Evolutionary conservation across 306 rosid genomes (phyloP), one percentile per base, ranked within the genome.

Genomic region (Vigna nakashimae): DNA sequence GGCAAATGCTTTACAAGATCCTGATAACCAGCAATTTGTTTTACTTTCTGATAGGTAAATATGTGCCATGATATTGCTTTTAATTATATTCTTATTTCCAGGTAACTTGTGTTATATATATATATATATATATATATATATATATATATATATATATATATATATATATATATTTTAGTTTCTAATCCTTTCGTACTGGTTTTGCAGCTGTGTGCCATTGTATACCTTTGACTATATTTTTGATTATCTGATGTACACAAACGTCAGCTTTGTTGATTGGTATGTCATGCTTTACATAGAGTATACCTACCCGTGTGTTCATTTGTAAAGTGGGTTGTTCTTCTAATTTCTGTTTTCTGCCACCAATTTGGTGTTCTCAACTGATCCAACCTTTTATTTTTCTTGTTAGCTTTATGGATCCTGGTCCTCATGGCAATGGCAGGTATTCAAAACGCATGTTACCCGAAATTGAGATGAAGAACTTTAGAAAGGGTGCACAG

Each of bases 401-500:
- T 24, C 30, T 50, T 71, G 18, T 78, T 86, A 96, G 99, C 84
- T 96, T 96, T 84, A 71, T 82, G 86, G 99, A 96, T 86, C 97
- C 98, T 45, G 99, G 99, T 83, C 99, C 94, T 4, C 93, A 90
- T 82, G 99, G 99, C 68, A 91, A 92, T 80, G 99, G 99, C 52
- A 89, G 99, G 83, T 96, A 89, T 81, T 90, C 96, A 17, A 89
- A 91, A 64, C 97, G 78, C 82, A 93, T 96, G 99, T 71, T 86
- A 82, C 99, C 99, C 14, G 99, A 96, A 89, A 84, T 96, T 85
- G 96, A 90, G 82, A 75, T 73, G 84, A 96, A 91, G 85, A 89
- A 93, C 82, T 96, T 96, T 73, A 88, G 99, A 80, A 96, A 96
- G 96, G 99, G 99, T 69, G 99, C 97, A 17, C 99, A 96, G 99